Evolutionary conservation across 106 monocot genomes (phyloP), one percentile per base, ranked within the genome.

Genomic region (Apostasia ramifera): DNA sequence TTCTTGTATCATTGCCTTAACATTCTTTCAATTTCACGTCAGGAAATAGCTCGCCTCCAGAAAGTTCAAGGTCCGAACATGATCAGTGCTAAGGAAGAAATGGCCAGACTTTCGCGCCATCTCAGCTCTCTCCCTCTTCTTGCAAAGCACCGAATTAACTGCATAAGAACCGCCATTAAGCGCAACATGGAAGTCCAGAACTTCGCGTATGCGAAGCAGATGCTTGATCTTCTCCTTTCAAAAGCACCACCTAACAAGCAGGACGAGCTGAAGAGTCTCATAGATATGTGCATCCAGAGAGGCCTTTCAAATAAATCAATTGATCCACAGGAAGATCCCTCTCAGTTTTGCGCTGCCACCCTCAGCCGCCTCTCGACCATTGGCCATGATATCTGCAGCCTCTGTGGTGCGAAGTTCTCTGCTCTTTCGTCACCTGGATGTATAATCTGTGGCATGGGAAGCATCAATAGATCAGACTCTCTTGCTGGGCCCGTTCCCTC

Each of bases 121-220:
- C 92, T 97, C 47, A 86, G 82, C 9, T 92, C 95, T 15, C 66
- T 97, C 6, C 95, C 95, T 1, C 84, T 97, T 9, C 92, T 81
- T 12, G 89, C 95, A 15, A 97, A 97, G 66, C 95, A 97, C 43
- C 80, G 95, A 6, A 89, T 97, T 70, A 97, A 86, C 80, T 97
- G 95, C 70, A 71, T 97, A 15, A 82, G 95, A 57, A 97, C 95
- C 9, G 89, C 92, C 59, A 97, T 97, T 47, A 97, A 97, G 59
- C 71, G 92, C 46, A 97, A 97, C 60, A 97, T 97, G 95, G 95
- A 97, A 74, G 92, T 97, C 8, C 95, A 97, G 61, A 97, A 97
- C 63, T 97, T 82, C 55, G 84, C 71, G 0, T 97, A 92, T 64
- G 86, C 83, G 0, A 97, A 97, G 66, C 83, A 82, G 53, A 86